A percentile compares a stretch with the other conserved stretches of the same genome.
Evolutionary conservation across 2,329 filamentous ascomycete genomes (phyloP).

Genomic region (Clonostachys rhizophaga): DNA sequence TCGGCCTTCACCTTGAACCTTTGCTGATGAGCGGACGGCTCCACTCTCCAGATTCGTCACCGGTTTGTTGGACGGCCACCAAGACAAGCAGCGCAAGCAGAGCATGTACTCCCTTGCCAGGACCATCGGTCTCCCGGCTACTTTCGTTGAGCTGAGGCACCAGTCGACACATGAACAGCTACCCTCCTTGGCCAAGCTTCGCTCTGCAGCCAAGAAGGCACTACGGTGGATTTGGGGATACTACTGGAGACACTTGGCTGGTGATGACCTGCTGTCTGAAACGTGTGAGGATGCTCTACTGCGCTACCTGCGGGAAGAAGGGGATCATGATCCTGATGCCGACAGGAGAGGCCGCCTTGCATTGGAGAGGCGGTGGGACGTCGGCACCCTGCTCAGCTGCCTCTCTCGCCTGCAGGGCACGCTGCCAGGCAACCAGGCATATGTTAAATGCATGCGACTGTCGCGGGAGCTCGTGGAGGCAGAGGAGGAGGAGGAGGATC

Average conservation of each 20-base stretch:
- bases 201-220: slow-evolving; percentile 63
- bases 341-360: slow-evolving; percentile 13
- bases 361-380: slow-evolving; percentile 27
- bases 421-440: slow-evolving; percentile 34
- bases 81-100: slow-evolving; percentile 61
- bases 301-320: slow-evolving; percentile 28
- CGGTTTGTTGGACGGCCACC: slow-evolving; percentile 70
- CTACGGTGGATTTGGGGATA: slow-evolving; percentile 84
- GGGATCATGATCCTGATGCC: slow-evolving; percentile 12
- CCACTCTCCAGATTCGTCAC: slow-evolving; percentile 64
- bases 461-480: slow-evolving; percentile 30
- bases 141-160: slow-evolving; percentile 85
- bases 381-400: slow-evolving; percentile 24
- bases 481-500: slow-evolving; percentile 8
- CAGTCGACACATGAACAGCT: slow-evolving; percentile 88
- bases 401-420: slow-evolving; percentile 31
- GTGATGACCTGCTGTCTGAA: slow-evolving; percentile 8
- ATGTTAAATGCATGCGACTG: slow-evolving; percentile 38
- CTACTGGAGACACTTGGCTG: slow-evolving; percentile 65
- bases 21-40: background rate
- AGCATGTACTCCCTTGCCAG: slow-evolving; percentile 71
- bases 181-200: slow-evolving; percentile 69
- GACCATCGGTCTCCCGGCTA: slow-evolving; percentile 64
- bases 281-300: slow-evolving; percentile 28
- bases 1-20: too few species aligned